Conservation (phyloP, 352 stramenopile genomes). For the Nothophytophthora sp. region DNA sequence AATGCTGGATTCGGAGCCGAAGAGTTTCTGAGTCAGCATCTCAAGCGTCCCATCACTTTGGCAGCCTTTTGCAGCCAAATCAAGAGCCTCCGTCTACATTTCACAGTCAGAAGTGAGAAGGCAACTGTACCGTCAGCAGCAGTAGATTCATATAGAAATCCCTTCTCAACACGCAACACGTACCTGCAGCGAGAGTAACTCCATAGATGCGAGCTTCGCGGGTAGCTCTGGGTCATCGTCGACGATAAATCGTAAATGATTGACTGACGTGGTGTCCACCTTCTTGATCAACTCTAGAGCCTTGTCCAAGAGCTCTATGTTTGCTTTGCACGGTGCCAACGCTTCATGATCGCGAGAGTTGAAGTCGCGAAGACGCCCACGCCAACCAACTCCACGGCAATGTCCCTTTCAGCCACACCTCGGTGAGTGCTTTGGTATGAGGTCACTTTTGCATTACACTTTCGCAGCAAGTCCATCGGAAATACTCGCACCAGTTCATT, state of each 20-base stretch:
- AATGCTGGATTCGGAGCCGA: too few relatives aligned
- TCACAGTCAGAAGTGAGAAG: too few relatives aligned
- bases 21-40: background rate
- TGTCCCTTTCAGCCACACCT: background rate
- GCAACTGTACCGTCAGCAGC: too few relatives aligned
- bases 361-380: constrained; percentile 2
- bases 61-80: constrained; percentile 1
- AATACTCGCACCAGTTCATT: constrained; percentile 3
- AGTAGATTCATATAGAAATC: too few relatives aligned
- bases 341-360: constrained; percentile 1
- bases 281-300: constrained; percentile 1
- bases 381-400: constrained; percentile 1
- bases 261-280: background rate
- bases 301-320: background rate
- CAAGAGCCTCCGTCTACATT: background rate
- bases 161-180: too few relatives aligned
- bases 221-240: background rate
- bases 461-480: constrained; percentile 1
- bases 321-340: background rate
- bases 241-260: background rate
- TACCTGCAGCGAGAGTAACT: constrained; percentile 1
- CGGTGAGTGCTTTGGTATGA: constrained; percentile 2
- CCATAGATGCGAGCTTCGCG: background rate
- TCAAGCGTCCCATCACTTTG: background rate
- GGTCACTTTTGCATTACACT: constrained; percentile 1